Evolutionary conservation across 768 basidiomycete species (phyloP), one percentile per base, ranked within the genome.

Genomic region (Panus rudis): DNA sequence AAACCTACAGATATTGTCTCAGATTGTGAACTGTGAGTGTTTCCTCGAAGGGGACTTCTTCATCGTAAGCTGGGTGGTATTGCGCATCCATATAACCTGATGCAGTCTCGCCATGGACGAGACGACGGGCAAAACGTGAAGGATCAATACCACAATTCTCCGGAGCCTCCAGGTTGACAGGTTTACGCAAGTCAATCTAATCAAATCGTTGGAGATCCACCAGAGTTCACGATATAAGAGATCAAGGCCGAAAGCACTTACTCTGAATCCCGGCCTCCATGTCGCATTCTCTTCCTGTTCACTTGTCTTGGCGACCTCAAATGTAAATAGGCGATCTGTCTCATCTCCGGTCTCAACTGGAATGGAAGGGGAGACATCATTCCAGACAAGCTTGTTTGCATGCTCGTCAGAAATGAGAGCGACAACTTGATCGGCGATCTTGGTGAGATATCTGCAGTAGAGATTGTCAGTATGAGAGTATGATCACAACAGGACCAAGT

Each of bases 381-480:
- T 59, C 70, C 70, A 79, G 3, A 76, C 54, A 37, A 81, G 61
- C 2, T 66, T 55, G 27, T 58, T 48, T 0, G 71, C 63, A 35
- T 80, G 71, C 12, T 71, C 67, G 0, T 69, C 52, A 4, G 78
- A 76, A 16, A 81, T 56, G 25, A 81, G 53, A 21, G 70, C 71
- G 1, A 72, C 52, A 2, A 74, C 53, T 55, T 81, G 80, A 48
- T 82, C 78, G 14, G 71, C 61, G 28, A 81, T 65, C 58, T 78
- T 78, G 2, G 68, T 77, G 11, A 81, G 69, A 49, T 82, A 81
- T 37, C 80, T 81, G 26, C 5, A 39, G 21, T 16, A 21, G 12
- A 24, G 21, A 8, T 17, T 17, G 19, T 16, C 16, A 28, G 33
- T 11, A 39, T 22, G 25, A 43, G 33, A 37, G 24, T 39, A 49